Evolutionary conservation across 768 basidiomycete genomes (phyloP).

Genomic region (Boletus subparvulus): DNA sequence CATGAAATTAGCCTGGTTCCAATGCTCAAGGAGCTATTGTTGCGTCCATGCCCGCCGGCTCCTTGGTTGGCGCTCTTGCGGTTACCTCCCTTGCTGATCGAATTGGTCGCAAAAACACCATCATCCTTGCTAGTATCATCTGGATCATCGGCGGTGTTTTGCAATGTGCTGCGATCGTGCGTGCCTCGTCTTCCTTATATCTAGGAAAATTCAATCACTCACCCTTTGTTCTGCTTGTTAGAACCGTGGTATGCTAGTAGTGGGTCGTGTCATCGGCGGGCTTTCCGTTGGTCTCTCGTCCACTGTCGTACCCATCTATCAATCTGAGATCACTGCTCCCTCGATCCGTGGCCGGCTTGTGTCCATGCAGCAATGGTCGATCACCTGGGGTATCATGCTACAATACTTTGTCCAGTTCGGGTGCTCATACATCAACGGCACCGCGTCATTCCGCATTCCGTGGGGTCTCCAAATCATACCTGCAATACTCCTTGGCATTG

Average conservation of each 20-base stretch:
- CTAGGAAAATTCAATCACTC: not conserved
- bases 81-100: slow-evolving; percentile 64
- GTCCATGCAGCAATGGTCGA: slow-evolving; percentile 77
- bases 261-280: slow-evolving; percentile 66
- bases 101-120: slow-evolving; percentile 62
- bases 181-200: slow-evolving; percentile 7
- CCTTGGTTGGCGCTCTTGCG: slow-evolving; percentile 61
- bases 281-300: slow-evolving; percentile 66
- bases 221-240: slow-evolving; percentile 18
- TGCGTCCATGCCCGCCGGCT: slow-evolving; percentile 75
- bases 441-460: slow-evolving; percentile 75
- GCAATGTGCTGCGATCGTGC: slow-evolving; percentile 58
- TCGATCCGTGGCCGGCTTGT: slow-evolving; percentile 73
- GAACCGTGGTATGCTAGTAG: slow-evolving; percentile 76
- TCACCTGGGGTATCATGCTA: slow-evolving; percentile 76
- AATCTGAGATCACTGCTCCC: slow-evolving; percentile 72
- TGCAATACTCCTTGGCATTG: slow-evolving; percentile 62
- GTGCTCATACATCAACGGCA: slow-evolving; percentile 64
- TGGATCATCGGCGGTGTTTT: slow-evolving; percentile 74
- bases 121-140: slow-evolving; percentile 65
- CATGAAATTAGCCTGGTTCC: slow-evolving; percentile 41
- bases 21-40: slow-evolving; percentile 70
- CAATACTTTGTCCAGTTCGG: slow-evolving; percentile 78
- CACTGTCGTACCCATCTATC: slow-evolving; percentile 70
- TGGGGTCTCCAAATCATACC: slow-evolving; percentile 82